Evolutionary conservation across 2,329 filamentous ascomycete species (phyloP).

Genomic region (Epichloe festucae): DNA sequence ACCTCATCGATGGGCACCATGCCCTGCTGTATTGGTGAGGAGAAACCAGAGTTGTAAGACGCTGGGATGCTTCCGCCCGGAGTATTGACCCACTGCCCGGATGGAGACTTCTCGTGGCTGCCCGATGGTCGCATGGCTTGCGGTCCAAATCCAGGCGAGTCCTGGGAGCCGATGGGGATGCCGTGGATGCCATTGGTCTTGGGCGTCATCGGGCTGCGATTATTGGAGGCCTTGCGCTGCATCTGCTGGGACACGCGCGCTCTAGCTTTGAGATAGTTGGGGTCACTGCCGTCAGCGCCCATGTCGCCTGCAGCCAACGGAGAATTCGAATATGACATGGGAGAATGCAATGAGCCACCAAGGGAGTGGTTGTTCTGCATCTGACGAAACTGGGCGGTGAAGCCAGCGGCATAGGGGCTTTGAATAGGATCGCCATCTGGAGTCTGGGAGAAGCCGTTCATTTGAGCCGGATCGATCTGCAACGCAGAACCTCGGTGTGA

Average conservation of each 20-base stretch:
- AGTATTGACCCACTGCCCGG: constrained; percentile 83
- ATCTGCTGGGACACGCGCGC: constrained; percentile 47
- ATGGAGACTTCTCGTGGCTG: constrained; percentile 67
- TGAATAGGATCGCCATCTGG: constrained; percentile 86
- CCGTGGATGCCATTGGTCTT: constrained; percentile 68
- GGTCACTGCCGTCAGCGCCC: constrained; percentile 35
- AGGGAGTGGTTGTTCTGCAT: constrained; percentile 48
- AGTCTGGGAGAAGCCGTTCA: constrained; percentile 78
- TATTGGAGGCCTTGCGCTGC: constrained; percentile 62
- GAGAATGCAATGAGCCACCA: constrained; percentile 33
- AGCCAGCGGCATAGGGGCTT: constrained; percentile 72
- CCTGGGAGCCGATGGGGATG: constrained; percentile 53
- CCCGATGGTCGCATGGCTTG: constrained; percentile 65
- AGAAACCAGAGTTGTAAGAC: constrained; percentile 78
- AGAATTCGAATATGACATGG: constrained; percentile 26
- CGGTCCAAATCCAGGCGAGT: constrained; percentile 58
- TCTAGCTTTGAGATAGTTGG: constrained; percentile 49
- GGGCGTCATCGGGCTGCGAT: constrained; percentile 69
- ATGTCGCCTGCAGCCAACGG: constrained; percentile 33
- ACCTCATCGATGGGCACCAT: constrained; percentile 78
- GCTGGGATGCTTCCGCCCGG: constrained; percentile 67
- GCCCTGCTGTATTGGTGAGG: constrained; percentile 60
- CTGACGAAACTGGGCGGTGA: constrained; percentile 67
- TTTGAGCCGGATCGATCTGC: constrained; percentile 53
- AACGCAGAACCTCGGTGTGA: constrained; percentile 42